A percentile compares a stretch with the other conserved stretches of the same genome.
Evolutionary conservation across 2,329 filamentous ascomycete species (phyloP).

Genomic region (Amesomyces nigricolor): DNA sequence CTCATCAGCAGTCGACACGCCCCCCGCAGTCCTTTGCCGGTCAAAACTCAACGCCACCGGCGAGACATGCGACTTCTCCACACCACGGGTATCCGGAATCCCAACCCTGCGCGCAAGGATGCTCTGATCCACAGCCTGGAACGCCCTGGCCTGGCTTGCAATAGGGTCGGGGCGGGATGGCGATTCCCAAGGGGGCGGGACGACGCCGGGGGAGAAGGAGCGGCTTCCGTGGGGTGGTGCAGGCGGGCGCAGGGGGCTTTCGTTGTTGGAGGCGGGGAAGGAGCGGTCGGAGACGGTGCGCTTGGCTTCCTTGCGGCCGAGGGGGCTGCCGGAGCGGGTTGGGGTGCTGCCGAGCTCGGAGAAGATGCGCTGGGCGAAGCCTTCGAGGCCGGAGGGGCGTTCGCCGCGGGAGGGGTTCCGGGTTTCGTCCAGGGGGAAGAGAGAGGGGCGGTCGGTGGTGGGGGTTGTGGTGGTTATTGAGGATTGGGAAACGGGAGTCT

Average conservation of each 20-base stretch:
- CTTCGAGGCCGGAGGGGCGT: slow-evolving; percentile 51
- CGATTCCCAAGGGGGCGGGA: not conserved
- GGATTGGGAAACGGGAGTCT: slow-evolving; percentile 16
- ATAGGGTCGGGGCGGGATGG: slow-evolving; percentile 21
- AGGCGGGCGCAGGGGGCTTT: slow-evolving; percentile 31
- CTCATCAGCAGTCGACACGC: slow-evolving; percentile 8
- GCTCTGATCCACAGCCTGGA: slow-evolving; percentile 58
- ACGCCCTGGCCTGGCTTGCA: slow-evolving; percentile 51
- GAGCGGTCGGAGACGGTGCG: slow-evolving; percentile 29
- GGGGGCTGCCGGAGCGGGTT: slow-evolving; percentile 45
- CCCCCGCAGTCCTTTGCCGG: slow-evolving; percentile 28
- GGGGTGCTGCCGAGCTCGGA: slow-evolving; percentile 51
- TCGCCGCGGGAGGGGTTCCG: slow-evolving; percentile 45
- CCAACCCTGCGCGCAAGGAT: slow-evolving; percentile 53
- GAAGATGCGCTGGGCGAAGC: slow-evolving; percentile 57
- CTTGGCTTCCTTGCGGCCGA: slow-evolving; percentile 44
- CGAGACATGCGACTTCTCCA: slow-evolving; percentile 30
- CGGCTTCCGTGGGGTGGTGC: slow-evolving; percentile 23
- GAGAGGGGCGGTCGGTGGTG: slow-evolving; percentile 37
- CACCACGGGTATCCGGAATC: slow-evolving; percentile 34
- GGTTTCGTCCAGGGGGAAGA: slow-evolving; percentile 35
- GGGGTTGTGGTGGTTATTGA: slow-evolving; percentile 25
- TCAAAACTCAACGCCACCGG: slow-evolving; percentile 45
- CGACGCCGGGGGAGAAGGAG: slow-evolving; percentile 39
- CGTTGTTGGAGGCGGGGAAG: slow-evolving; percentile 31